Evolutionary conservation across 331 rosid species (phyloP).

Genomic region (Pyrus hybrid): DNA sequence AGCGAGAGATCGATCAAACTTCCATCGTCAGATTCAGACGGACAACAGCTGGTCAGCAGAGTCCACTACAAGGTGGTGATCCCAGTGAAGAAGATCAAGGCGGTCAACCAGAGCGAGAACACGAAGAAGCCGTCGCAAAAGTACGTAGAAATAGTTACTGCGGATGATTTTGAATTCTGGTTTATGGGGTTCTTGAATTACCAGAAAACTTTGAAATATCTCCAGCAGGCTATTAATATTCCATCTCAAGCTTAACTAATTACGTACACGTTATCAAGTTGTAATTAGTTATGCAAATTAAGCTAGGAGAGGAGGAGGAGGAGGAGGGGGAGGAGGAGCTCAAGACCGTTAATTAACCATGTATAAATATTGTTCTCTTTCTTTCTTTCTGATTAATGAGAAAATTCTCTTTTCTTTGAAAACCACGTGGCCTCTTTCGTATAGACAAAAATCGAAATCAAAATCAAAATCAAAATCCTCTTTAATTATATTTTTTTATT

Average conservation of each 20-base stretch:
- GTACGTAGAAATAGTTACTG: constrained; percentile 48
- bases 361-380: background rate
- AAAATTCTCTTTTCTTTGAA: background rate
- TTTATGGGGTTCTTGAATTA: constrained; percentile 46
- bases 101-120: constrained; percentile 40
- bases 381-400: background rate
- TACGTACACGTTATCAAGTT: background rate
- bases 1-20: constrained; percentile 66
- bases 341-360: background rate
- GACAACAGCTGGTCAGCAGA: constrained; percentile 25
- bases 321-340: background rate
- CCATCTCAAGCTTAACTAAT: background rate
- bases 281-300: background rate
- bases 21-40: constrained; percentile 22
- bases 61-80: constrained; percentile 59
- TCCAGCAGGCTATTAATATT: constrained; percentile 24
- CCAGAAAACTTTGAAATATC: constrained; percentile 36
- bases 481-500: background rate
- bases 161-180: constrained; percentile 67
- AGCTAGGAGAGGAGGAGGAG: background rate
- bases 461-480: background rate
- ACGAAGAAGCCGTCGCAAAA: constrained; percentile 44
- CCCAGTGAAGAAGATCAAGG: constrained; percentile 42
- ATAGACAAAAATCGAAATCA: background rate
- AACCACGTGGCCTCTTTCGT: background rate